Evolutionary conservation across 352 stramenopile genomes (phyloP).

Genomic region (Globisporangium irregulare): DNA sequence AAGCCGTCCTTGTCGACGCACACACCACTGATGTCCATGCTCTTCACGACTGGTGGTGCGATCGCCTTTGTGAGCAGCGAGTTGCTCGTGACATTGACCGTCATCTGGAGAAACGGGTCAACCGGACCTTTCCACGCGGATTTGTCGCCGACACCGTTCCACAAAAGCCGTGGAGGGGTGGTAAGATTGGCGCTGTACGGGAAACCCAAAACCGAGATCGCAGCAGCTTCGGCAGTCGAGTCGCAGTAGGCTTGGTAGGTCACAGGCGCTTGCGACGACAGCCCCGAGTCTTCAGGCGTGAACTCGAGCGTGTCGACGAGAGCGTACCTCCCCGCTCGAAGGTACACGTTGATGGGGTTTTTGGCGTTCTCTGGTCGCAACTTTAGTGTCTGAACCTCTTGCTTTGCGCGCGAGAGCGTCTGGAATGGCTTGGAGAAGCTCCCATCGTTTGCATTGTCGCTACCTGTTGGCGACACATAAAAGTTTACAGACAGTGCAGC

Average conservation of each 20-base stretch:
- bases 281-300: slow-evolving; percentile 36
- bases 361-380: slow-evolving; percentile 20
- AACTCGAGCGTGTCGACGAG: slow-evolving; percentile 58
- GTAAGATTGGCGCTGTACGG: slow-evolving; percentile 40
- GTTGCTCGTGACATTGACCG: slow-evolving; percentile 43
- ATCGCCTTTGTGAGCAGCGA: slow-evolving; percentile 28
- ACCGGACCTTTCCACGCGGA: slow-evolving; percentile 41
- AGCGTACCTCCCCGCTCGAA: slow-evolving; percentile 55
- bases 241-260: slow-evolving; percentile 77
- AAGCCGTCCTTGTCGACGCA: slow-evolving; percentile 60
- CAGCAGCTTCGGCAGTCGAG: slow-evolving; percentile 24
- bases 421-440: slow-evolving; percentile 49
- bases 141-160: slow-evolving; percentile 61
- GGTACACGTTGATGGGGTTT: slow-evolving; percentile 51
- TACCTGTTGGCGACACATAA: slow-evolving; percentile 50
- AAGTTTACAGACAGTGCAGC: slow-evolving; percentile 17
- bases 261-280: slow-evolving; percentile 25
- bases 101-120: slow-evolving; percentile 61
- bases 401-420: slow-evolving; percentile 44
- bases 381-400: slow-evolving; percentile 31
- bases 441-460: slow-evolving; percentile 35
- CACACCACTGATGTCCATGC: slow-evolving; percentile 37
- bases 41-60: slow-evolving; percentile 13
- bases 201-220: slow-evolving; percentile 37
- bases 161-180: slow-evolving; percentile 43